Conservation (phyloP, 2,329 filamentous ascomycete species). For the Falciphora oryzae region DNA sequence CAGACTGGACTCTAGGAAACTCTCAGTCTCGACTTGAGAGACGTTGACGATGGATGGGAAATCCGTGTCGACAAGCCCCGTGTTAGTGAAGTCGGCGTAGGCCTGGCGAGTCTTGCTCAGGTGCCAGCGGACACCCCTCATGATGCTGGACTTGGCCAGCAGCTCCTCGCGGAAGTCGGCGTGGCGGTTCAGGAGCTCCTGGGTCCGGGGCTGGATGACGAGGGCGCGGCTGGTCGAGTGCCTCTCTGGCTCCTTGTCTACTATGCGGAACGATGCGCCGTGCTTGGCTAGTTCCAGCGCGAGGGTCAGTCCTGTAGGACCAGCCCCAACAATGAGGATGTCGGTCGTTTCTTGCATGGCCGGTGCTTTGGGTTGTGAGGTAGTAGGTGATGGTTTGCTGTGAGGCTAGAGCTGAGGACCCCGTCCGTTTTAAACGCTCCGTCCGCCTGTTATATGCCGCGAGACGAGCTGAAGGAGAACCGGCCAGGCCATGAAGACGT, state of each 20-base stretch:
- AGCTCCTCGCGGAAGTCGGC: conserved; percentile 30
- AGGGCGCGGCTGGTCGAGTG: conserved; percentile 36
- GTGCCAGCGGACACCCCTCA: conserved; percentile 33
- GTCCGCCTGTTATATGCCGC: not conserved
- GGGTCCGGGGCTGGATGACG: conserved; percentile 40
- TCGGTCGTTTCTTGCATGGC: conserved; percentile 13
- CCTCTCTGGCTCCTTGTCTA: conserved; percentile 28
- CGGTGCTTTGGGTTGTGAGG: not conserved
- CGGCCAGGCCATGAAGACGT: not conserved
- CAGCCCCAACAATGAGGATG: conserved; percentile 39
- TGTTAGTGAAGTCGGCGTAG: conserved; percentile 23
- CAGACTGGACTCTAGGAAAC: conserved; percentile 14
- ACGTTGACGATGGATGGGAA: conserved; percentile 18
- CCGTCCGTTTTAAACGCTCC: not conserved
- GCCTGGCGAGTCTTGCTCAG: conserved; percentile 26
- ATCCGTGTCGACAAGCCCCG: conserved; percentile 14
- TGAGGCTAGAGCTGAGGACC: not conserved
- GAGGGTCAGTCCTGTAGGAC: conserved; percentile 37
- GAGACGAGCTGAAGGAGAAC: not conserved
- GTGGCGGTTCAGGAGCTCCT: conserved; percentile 45
- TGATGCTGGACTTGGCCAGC: conserved; percentile 28
- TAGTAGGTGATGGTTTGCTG: not conserved
- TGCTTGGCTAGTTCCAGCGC: conserved; percentile 32
- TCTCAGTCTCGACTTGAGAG: conserved; percentile 21
- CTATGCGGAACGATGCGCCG: conserved; percentile 29